These are phyloP conservation scores for Cladosporium sp. DNA, from an alignment of 2,329 filamentous ascomycete genomes.

Conservation along the genomic window DNA sequence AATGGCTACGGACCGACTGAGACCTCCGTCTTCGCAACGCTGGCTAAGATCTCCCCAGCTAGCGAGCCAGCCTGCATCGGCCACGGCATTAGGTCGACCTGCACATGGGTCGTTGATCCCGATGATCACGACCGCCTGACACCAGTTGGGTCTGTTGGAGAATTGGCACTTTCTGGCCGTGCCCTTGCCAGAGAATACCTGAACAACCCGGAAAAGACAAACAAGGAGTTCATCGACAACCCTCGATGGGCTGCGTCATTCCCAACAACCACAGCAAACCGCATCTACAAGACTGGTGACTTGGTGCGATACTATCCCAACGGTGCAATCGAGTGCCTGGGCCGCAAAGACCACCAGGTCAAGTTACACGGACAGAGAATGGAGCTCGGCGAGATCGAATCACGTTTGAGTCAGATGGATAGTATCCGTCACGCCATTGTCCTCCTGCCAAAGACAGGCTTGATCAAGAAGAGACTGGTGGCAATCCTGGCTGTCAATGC, in stretches of 20 bases:
- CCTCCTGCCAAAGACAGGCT: slow-evolving; percentile 10
- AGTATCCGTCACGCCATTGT: slow-evolving; percentile 13
- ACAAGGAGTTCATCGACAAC: slow-evolving; percentile 9
- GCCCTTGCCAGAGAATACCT: slow-evolving; percentile 19
- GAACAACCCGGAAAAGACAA: slow-evolving; percentile 13
- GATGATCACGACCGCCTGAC: slow-evolving; percentile 16
- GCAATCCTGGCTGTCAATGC: slow-evolving; percentile 5
- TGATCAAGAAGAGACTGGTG: slow-evolving; percentile 8
- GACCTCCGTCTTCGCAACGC: slow-evolving; percentile 14
- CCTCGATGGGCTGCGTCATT: slow-evolving; percentile 1
- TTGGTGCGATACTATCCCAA: slow-evolving; percentile 19
- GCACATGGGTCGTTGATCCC: slow-evolving; percentile 17
- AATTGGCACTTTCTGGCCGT: slow-evolving; percentile 18
- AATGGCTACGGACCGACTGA: slow-evolving; percentile 22
- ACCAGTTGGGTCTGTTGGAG: slow-evolving; percentile 15
- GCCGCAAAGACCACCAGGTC: slow-evolving; percentile 69
- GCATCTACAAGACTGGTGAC: slow-evolving; percentile 21
- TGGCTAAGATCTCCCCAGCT: slow-evolving; percentile 7
- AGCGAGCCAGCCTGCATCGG: slow-evolving; percentile 12
- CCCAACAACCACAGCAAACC: neutral
- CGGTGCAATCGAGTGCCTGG: slow-evolving; percentile 47
- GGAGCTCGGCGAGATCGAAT: slow-evolving; percentile 69
- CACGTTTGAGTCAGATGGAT: slow-evolving; percentile 39
- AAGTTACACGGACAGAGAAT: slow-evolving; percentile 75
- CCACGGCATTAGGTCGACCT: slow-evolving; percentile 1